Evolutionary conservation across 768 basidiomycete species (phyloP), one percentile per base, ranked within the genome.

Genomic region (Lentinula raphanica): DNA sequence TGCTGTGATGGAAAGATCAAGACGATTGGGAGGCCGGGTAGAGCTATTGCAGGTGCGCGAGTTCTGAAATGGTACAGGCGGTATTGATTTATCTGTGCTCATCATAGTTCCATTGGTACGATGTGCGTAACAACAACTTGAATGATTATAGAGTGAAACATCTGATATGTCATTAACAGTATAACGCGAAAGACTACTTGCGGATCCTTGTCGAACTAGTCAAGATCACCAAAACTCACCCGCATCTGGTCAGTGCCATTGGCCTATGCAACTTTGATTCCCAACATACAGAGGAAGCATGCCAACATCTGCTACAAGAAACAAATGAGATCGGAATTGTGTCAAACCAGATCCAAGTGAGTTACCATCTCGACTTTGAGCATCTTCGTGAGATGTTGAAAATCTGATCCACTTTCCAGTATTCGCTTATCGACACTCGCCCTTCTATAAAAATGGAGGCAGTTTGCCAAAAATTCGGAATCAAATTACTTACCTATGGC

Each of bases 231-330:
- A 58, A 62, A 36, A 39, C 49, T 9, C 62, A 62, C 29, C 59
- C 62, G 21, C 38, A 62, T 13, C 66, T 76, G 57, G 79, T 84
- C 60, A 68, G 67, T 5, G 73, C 76, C 17, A 73, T 85, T 13
- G 83, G 83, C 15, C 72, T 85, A 49, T 81, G 81, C 67, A 86
- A 85, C 64, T 85, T 85, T 60, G 83, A 85, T 66, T 68, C 82
- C 5, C 69, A 71, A 32, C 73, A 71, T 42, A 80, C 76, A 55
- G 77, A 81, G 63, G 83, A 85, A 65, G 83, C 84, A 54, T 85
- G 83, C 69, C 51, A 60, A 51, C 58, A 60, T 49, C 31, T 62
- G 17, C 27, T 60, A 19, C 74, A 75, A 9, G 70, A 75, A 49
- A 71, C 81, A n/a, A 81, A 80, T 8, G 74, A 77, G 5, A 82